These are phyloP conservation scores for Jimgerdemannia lactiflua DNA, from an alignment of 192 early-diverging fungal species.

Conservation along the genomic window DNA sequence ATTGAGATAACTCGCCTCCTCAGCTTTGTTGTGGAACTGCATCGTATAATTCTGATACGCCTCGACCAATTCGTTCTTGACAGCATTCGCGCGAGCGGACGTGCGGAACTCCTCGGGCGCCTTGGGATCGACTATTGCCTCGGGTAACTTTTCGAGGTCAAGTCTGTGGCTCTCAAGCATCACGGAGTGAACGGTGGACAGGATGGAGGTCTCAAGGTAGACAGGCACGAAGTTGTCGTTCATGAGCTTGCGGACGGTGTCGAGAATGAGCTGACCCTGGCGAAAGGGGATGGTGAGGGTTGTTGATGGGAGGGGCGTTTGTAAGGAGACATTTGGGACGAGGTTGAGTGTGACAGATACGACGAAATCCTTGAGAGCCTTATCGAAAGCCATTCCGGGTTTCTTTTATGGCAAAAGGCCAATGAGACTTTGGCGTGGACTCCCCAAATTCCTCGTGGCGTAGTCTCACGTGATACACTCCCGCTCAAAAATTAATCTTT, in stretches of 20 bases:
- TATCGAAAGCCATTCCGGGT: neutral
- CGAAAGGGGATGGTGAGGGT: slow-evolving; percentile 19
- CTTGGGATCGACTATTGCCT: neutral
- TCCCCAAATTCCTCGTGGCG: no score
- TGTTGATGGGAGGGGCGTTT: neutral
- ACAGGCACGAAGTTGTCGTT: slow-evolving; percentile 38
- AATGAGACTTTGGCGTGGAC: no score
- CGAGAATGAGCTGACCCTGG: slow-evolving; percentile 39
- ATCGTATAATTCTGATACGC: slow-evolving; percentile 39
- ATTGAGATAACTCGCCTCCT: slow-evolving; percentile 33
- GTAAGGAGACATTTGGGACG: neutral
- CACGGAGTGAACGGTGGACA: slow-evolving; percentile 36
- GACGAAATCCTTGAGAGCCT: slow-evolving; percentile 9
- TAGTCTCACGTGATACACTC: no score
- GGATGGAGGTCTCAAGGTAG: slow-evolving; percentile 42
- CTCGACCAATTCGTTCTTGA: slow-evolving; percentile 19
- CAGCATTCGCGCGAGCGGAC: neutral
- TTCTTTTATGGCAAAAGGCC: no score
- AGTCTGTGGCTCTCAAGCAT: slow-evolving; percentile 29
- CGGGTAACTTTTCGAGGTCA: neutral
- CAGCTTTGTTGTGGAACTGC: slow-evolving; percentile 42
- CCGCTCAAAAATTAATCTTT: no score
- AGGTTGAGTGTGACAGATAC: slow-evolving; percentile 1
- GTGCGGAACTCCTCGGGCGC: slow-evolving; percentile 13
- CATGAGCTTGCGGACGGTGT: slow-evolving; percentile 36